Evolutionary conservation across 108 stramenopile species (phyloP).

Genomic region (Epithemia pelagica): DNA sequence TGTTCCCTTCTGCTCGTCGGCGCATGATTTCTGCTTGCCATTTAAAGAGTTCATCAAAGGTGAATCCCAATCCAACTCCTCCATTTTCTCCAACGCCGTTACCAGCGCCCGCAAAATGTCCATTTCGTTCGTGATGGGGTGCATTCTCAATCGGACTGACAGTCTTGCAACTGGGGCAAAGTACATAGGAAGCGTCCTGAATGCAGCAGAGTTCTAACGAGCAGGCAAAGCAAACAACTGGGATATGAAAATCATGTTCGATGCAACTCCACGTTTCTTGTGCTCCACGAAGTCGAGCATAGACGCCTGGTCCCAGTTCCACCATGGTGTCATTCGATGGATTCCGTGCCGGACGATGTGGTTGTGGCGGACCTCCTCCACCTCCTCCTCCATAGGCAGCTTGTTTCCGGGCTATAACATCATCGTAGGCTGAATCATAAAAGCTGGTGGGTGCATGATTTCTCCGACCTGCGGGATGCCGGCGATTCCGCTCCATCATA

Average conservation of each 20-base stretch:
- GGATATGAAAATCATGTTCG: slow-evolving; percentile 1
- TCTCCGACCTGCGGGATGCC: not conserved
- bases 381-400: not conserved
- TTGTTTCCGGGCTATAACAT: not conserved
- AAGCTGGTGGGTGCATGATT: not conserved
- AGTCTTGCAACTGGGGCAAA: slow-evolving; percentile 4
- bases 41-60: not conserved
- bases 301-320: not conserved
- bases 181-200: slow-evolving; percentile 4
- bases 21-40: slow-evolving; percentile 2
- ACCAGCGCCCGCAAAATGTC: not conserved
- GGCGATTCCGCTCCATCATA: not conserved
- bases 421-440: not conserved
- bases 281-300: slow-evolving; percentile 5
- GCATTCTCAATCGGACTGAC: slow-evolving; percentile 8
- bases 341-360: not conserved
- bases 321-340: not conserved
- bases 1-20: not conserved
- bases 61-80: slow-evolving; percentile 4
- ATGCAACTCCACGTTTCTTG: slow-evolving; percentile 6
- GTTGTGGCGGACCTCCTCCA: not conserved
- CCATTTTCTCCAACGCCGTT: not conserved
- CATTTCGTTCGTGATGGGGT: not conserved
- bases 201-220: slow-evolving; percentile 10
- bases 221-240: slow-evolving; percentile 9